Conservation (phyloP, 805 yeast species). For the Nakazawaea populi region DNA sequence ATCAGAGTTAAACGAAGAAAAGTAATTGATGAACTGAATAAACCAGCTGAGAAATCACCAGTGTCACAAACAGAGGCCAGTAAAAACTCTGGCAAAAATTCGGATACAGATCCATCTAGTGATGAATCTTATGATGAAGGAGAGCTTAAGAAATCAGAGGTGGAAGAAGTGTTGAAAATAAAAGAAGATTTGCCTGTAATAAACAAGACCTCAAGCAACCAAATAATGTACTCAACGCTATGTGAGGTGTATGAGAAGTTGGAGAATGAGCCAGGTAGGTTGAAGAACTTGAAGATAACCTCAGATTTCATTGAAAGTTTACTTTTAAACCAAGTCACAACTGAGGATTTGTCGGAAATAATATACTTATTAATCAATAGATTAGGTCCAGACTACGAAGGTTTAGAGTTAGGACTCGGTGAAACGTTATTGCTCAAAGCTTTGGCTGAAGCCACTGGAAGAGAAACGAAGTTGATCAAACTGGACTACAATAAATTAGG, state of each 20-base stretch:
- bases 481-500: slow-evolving; percentile 75
- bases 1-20: background rate
- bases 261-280: slow-evolving; percentile 75
- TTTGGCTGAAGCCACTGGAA: slow-evolving; percentile 83
- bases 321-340: slow-evolving; percentile 41
- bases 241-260: slow-evolving; percentile 69
- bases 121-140: background rate
- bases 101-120: slow-evolving; percentile 4
- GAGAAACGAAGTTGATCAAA: slow-evolving; percentile 64
- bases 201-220: slow-evolving; percentile 4
- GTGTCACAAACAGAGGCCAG: background rate
- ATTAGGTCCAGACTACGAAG: slow-evolving; percentile 94
- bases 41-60: background rate
- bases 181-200: slow-evolving; percentile 1
- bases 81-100: background rate
- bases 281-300: slow-evolving; percentile 72
- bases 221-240: slow-evolving; percentile 34
- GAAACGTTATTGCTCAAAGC: slow-evolving; percentile 87
- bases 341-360: slow-evolving; percentile 51
- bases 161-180: background rate
- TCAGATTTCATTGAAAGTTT: slow-evolving; percentile 68
- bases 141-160: background rate
- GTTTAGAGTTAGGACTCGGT: slow-evolving; percentile 88
- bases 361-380: slow-evolving; percentile 84
- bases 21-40: background rate